Percentiles rank a stretch among this genome's conserved stretches.
Evolutionary conservation across 805 yeast species (phyloP).

Genomic region (Cyberlindnera sargentensis): DNA sequence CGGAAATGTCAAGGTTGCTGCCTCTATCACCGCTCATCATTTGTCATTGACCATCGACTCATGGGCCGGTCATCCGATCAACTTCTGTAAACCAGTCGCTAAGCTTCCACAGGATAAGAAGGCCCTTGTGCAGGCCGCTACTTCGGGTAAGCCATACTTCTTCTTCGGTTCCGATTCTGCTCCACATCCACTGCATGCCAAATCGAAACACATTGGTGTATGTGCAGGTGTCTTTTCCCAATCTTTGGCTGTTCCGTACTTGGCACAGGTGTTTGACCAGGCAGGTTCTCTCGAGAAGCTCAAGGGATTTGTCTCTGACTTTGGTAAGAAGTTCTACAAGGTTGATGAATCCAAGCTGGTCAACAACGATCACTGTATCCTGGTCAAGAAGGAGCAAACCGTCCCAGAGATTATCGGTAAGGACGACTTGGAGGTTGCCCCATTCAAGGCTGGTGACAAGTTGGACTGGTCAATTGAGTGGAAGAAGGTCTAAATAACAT

Average conservation of each 20-base stretch:
- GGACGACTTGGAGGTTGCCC: slow-evolving; percentile 55
- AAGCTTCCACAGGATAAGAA: slow-evolving; percentile 79
- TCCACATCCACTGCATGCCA: slow-evolving; percentile 83
- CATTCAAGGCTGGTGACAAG: slow-evolving; percentile 77
- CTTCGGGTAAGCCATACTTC: slow-evolving; percentile 85
- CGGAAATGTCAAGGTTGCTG: slow-evolving; percentile 60
- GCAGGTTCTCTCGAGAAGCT: slow-evolving; percentile 57
- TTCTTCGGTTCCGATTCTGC: slow-evolving; percentile 98
- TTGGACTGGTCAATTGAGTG: slow-evolving; percentile 73
- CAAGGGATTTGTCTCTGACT: slow-evolving; percentile 66
- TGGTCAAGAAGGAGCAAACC: slow-evolving; percentile 44
- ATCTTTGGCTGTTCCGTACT: slow-evolving; percentile 67
- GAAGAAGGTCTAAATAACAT: slow-evolving; percentile 28
- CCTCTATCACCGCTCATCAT: slow-evolving; percentile 95
- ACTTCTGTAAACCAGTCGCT: slow-evolving; percentile 97
- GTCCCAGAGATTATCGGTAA: slow-evolving; percentile 55
- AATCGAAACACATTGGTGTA: slow-evolving; percentile 71
- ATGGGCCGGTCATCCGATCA: slow-evolving; percentile 95
- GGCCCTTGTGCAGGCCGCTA: slow-evolving; percentile 82
- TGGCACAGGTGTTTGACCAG: slow-evolving; percentile 80
- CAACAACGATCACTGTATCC: slow-evolving; percentile 39
- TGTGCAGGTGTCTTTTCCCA: slow-evolving; percentile 99
- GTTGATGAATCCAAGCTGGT: slow-evolving; percentile 40
- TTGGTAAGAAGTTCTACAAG: slow-evolving; percentile 67
- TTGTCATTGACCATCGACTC: slow-evolving; percentile 80